Evolutionary conservation across 192 early-diverging fungal species (phyloP).

Genomic region (Borealophlyctis nickersoniae): DNA sequence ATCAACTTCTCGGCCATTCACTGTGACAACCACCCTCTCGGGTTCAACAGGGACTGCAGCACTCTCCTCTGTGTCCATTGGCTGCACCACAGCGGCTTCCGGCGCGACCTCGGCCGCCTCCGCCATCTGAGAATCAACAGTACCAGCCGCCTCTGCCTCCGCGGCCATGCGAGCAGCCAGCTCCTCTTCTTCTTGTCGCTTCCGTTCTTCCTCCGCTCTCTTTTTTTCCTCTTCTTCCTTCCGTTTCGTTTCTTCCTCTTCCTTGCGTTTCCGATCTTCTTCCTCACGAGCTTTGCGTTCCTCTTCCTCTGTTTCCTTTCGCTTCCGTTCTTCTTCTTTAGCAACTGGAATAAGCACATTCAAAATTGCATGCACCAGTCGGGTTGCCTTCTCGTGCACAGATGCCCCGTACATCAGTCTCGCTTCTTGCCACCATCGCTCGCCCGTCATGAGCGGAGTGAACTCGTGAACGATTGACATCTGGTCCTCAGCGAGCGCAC

Average conservation of each 20-base stretch:
- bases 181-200: slow-evolving; percentile 31
- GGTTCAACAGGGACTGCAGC: slow-evolving; percentile 14
- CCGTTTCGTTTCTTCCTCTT: slow-evolving; percentile 40
- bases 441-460: slow-evolving; percentile 62
- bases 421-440: slow-evolving; percentile 87
- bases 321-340: slow-evolving; percentile 48
- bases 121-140: slow-evolving; percentile 6
- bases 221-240: slow-evolving; percentile 62
- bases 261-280: slow-evolving; percentile 21
- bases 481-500: slow-evolving; percentile 19
- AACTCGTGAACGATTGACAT: slow-evolving; percentile 64
- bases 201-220: slow-evolving; percentile 25
- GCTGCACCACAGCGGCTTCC: slow-evolving; percentile 19
- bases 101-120: slow-evolving; percentile 18
- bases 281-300: slow-evolving; percentile 40
- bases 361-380: slow-evolving; percentile 60
- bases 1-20: slow-evolving; percentile 80
- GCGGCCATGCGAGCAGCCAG: slow-evolving; percentile 14
- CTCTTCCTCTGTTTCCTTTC: slow-evolving; percentile 55
- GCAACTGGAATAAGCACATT: slow-evolving; percentile 75
- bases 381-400: slow-evolving; percentile 56
- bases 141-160: slow-evolving; percentile 16
- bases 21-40: slow-evolving; percentile 47
- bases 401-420: slow-evolving; percentile 70
- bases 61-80: slow-evolving; percentile 23